Evolutionary conservation across 2,329 filamentous ascomycete genomes (phyloP).

Genomic region (Aphanoascus verrucosus): DNA sequence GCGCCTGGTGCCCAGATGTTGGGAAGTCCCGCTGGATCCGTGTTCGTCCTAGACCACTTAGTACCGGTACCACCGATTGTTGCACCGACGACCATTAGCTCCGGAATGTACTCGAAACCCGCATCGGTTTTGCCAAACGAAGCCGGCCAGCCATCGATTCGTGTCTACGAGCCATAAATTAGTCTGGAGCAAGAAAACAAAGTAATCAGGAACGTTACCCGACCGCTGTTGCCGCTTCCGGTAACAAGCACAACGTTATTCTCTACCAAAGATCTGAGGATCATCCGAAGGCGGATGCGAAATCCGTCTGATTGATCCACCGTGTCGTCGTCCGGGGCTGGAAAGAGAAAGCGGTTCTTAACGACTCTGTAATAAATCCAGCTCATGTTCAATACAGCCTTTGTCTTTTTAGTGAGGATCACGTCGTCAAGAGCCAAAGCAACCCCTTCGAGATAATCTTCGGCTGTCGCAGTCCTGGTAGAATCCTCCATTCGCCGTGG

Average conservation of each 20-base stretch:
- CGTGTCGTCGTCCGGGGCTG: background rate
- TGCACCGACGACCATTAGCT: background rate
- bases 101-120: background rate
- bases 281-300: background rate
- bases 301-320: background rate
- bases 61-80: background rate
- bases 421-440: background rate
- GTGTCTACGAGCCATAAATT: background rate
- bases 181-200: background rate
- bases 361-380: background rate
- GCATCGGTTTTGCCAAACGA: background rate
- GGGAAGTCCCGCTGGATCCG: background rate
- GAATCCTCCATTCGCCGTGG: background rate
- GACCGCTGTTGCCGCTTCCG: background rate
- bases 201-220: background rate
- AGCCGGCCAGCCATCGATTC: background rate
- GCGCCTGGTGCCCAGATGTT: background rate
- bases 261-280: background rate
- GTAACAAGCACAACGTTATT: background rate
- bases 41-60: background rate
- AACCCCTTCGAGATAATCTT: background rate
- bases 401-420: background rate
- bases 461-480: background rate
- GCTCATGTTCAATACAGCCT: background rate
- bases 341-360: background rate